Base-by-base conservation (phyloP, 1,284 basidiomycete genomes). In the Rhodotorula mucilaginosa region DNA sequence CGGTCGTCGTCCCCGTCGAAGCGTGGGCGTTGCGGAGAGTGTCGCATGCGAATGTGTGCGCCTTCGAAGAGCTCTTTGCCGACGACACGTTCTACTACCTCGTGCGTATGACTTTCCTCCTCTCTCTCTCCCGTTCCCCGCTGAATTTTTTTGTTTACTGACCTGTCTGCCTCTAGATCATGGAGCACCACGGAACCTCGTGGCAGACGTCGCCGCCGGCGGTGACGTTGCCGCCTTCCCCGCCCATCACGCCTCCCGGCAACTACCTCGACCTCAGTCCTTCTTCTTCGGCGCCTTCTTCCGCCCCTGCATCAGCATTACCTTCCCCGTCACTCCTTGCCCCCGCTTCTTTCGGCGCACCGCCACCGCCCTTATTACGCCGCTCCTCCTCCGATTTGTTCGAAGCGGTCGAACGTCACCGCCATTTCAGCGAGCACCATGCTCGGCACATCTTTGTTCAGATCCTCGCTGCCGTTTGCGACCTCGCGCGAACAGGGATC, bases 321-420 rank as follows among this genome's bases (percentile, higher is more conserved):
- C 23, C 59, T 18, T n/a, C 29, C 10, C 46, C 60, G 39, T 47
- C 46, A 5, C 12, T 44, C 54, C 7, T 39, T 44, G n/a, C 68
- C 58, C 23, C 64, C 62, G 31, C 18, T 54, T 64, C 13, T 57
- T 64, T 31, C 56, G 52, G 3, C 46, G 15, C 39, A 59, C 57
- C 29, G 3, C 23, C 52, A 2, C 59, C 59, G 3, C 47, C 61
- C 46, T n/a, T 88, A 82, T 74, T 79, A 65, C 83, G 85, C 59
- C 86, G 91, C 44, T 86, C 90, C 49, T 92, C 91, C 18, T 88
- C 94, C 79, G 93, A 97, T 79, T 84, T 97, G 56, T 96, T 96
- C 76, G 93, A 96, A 79, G 95, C 90, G 79, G 93, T 95, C 69
- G 93, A 96, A 81, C 89, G 91, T 77, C 84, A 92, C 79, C 90